Base-by-base conservation (phyloP, 2,329 filamentous ascomycete species). In the Thelonectria olida region DNA sequence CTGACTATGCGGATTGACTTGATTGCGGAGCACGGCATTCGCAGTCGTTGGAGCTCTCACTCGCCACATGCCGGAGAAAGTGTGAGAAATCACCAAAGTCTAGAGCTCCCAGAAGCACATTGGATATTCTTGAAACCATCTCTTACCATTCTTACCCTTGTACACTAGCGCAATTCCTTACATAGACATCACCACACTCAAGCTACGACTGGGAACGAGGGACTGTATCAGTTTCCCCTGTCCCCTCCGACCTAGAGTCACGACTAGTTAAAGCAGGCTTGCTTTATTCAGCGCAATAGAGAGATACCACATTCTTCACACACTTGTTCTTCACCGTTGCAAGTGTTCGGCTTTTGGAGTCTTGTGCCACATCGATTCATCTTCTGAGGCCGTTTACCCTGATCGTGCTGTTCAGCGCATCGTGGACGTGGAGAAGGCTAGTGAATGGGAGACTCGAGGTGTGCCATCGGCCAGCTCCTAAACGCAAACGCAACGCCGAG, bases 101-200 rank as follows among this genome's bases (percentile, higher is more conserved):
- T 25, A 47, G 38, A 39, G 27, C 41, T 36, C n/a, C 49, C 9
- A 6, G n/a, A n/a, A 36, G 31, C 23, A 19, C 17, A 27, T 41
- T 19, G 51, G 31, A 50, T 54, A 59, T 54, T 19, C 45, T 22
- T 36, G 12, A 38, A 34, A 34, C 47, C 36, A 25, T 54, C 47
- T 12, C 52, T 48, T 41, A 50, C 36, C 47, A 34, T 22, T 36
- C 53, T 59, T 20, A 42, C 38, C 51, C 31, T 54, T 67, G 65
- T 67, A 69, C 36, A 67, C 36, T 62, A 67, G 49, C 54, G 50
- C 42, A 61, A 55, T 55, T 56, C 56, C 52, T 56, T 56, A 61
- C 44, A 51, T 71, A 66, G 61, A 68, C 57, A 63, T 28, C 51
- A 63, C 60, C 41, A 55, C 56, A 63, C 60, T 63, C 48, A 49